Evolutionary conservation across 1,284 basidiomycete species (phyloP).

Genomic region (Cutaneotrichosporon sp.): DNA sequence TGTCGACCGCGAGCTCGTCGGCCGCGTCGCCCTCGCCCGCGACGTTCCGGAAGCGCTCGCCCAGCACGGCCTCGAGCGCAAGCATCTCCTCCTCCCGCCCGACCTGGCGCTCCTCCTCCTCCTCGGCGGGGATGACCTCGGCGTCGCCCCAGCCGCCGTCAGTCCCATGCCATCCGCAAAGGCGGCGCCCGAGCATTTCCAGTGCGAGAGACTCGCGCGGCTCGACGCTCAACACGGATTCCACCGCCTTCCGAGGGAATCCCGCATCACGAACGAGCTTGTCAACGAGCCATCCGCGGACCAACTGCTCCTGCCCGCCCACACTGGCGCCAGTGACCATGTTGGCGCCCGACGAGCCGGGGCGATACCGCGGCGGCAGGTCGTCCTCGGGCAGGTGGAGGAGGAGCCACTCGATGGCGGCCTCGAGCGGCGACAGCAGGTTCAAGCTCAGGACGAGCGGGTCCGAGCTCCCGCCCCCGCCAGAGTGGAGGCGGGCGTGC

Average conservation of each 20-base stretch:
- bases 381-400: conserved; percentile 59
- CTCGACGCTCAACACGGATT: conserved; percentile 56
- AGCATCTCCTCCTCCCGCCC: conserved; percentile 73
- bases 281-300: conserved; percentile 78
- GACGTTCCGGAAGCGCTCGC: conserved; percentile 49
- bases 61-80: conserved; percentile 60
- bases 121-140: conserved; percentile 57
- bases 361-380: conserved; percentile 65
- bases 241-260: conserved; percentile 73
- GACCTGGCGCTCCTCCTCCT: conserved; percentile 55
- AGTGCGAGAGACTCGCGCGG: conserved; percentile 48
- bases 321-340: conserved; percentile 61
- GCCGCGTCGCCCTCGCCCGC: conserved; percentile 37
- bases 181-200: conserved; percentile 49
- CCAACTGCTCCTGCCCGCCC: conserved; percentile 62
- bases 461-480: conserved; percentile 25
- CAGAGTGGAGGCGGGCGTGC: conserved; percentile 41
- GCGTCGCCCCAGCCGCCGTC: conserved; percentile 52
- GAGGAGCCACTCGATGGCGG: conserved; percentile 56
- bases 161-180: conserved; percentile 54
- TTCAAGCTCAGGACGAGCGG: conserved; percentile 54
- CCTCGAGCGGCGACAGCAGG: conserved; percentile 59
- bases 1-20: conserved; percentile 59
- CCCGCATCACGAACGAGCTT: conserved; percentile 80
- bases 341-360: conserved; percentile 67